Base-by-base conservation (phyloP, 1,284 basidiomycete species). In the Sporisorium graminicola region DNA sequence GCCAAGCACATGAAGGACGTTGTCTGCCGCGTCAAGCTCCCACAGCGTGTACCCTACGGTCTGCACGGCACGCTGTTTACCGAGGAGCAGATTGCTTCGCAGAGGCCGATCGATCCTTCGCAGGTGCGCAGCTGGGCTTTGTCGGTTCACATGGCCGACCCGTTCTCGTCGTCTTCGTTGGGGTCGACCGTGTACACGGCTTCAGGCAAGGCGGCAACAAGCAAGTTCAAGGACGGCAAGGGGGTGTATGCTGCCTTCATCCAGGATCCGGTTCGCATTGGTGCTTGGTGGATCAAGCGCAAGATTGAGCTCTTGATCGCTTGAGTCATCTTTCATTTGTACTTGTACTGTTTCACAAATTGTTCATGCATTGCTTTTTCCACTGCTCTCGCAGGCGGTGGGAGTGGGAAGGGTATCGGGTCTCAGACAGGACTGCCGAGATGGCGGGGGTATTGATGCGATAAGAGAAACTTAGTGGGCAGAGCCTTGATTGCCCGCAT, bases 21-120 rank as follows among this genome's bases (percentile, higher is more conserved):
- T 14, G 82, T 87, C 0, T 86, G 84, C 46, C 85, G 86, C n/a
- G 78, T 88, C 67, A 81, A 86, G 65, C 71, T 88, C 18, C 88
- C 88, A 14, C 87, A 88, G 60, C 76, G 88, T 44, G 86, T 86
- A 0, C 86, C 86, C 1, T 86, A 86, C 49, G 86, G 86, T 13
- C 53, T 86, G 10, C 86, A 86, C 57, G 86, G 86, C 8, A 81
- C 80, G 37, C 85, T 84, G 54, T 84, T 86, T 69, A 74, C 79
- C 4, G 71, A 68, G 43, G 72, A 78, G 8, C 78, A 86, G 71
- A 79, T 86, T 26, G 57, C 68, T 16, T 47, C 58, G 29, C 85
- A 86, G 50, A 74, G 59, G 22, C 67, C 76, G 6, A 59, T 80
- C 53, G 65, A 66, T 20, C 42, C 65, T 1, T 33, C 33, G 12